Evolutionary conservation across 805 yeast species (phyloP).

Genomic region (Kurtzmaniella fragi): DNA sequence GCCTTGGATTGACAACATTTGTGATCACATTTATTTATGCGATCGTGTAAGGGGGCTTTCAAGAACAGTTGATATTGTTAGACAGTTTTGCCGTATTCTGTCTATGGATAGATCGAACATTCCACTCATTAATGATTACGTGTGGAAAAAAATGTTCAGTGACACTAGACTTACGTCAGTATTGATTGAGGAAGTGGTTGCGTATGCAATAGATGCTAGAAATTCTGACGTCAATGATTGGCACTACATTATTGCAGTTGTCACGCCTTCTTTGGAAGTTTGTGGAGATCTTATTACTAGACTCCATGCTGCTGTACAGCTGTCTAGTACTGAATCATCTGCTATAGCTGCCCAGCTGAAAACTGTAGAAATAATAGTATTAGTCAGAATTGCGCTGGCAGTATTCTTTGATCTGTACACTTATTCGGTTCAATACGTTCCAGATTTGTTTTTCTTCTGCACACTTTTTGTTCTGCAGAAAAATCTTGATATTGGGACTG

Average conservation of each 20-base stretch:
- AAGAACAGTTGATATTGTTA: conserved; percentile 53
- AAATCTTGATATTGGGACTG: conserved; percentile 52
- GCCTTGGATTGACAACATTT: conserved; percentile 73
- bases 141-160: conserved; percentile 64
- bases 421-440: conserved; percentile 58
- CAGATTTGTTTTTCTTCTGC: conserved; percentile 66
- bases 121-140: conserved; percentile 49
- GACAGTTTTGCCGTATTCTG: conserved; percentile 58
- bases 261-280: conserved; percentile 70
- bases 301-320: conserved; percentile 49
- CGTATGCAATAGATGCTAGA: conserved; percentile 69
- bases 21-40: conserved; percentile 48
- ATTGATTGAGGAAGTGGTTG: conserved; percentile 68
- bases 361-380: conserved; percentile 68
- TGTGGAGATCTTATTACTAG: conserved; percentile 60
- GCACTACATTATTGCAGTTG: conserved; percentile 56
- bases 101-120: conserved; percentile 43
- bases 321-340: conserved; percentile 40
- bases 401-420: conserved; percentile 66
- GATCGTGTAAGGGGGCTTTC: conserved; percentile 56
- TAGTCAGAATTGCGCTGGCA: conserved; percentile 58
- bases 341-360: conserved; percentile 38
- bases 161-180: conserved; percentile 56
- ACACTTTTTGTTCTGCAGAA: conserved; percentile 55
- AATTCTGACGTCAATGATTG: conserved; percentile 64